These are phyloP conservation scores for Cordyceps tenuipes DNA, from an alignment of 2,329 filamentous ascomycete genomes.

Conservation along the genomic window DNA sequence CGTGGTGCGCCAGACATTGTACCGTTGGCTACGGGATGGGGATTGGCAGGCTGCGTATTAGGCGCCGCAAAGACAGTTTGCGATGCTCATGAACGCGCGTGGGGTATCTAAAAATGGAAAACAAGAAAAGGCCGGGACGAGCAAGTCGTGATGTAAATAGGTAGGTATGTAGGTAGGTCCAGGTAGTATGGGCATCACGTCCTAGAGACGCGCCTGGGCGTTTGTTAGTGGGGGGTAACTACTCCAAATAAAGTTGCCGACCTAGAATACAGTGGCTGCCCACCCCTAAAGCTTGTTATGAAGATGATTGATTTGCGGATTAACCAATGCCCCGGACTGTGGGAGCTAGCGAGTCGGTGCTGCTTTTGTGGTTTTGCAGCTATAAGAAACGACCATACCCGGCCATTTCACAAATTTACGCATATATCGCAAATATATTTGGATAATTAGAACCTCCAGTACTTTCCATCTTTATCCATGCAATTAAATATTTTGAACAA, in stretches of 20 bases:
- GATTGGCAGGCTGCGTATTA: neutral
- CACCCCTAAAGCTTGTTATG: neutral
- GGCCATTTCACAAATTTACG: no score
- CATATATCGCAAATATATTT: neutral
- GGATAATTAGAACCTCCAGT: neutral
- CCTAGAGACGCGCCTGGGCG: slow-evolving; percentile 5
- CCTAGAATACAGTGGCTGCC: neutral
- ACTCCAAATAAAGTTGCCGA: no score
- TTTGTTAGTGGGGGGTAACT: slow-evolving; percentile 8
- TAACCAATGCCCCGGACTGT: neutral
- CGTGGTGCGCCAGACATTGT: slow-evolving; percentile 33
- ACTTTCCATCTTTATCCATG: neutral
- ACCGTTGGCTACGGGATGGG: neutral
- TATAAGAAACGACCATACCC: neutral
- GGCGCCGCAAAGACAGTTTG: neutral
- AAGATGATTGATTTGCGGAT: slow-evolving; percentile 1
- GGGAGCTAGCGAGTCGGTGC: neutral
- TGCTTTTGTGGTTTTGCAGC: neutral
- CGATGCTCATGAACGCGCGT: slow-evolving; percentile 2
- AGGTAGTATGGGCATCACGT: slow-evolving; percentile 3
- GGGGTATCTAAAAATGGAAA: neutral
- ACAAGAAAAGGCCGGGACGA: neutral
- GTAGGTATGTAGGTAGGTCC: neutral
- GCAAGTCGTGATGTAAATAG: slow-evolving; percentile 2
- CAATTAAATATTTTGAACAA: neutral